Evolutionary conservation across 371 early-diverging fungal species (phyloP).

Genomic region (Cokeromyces recurvatus): DNA sequence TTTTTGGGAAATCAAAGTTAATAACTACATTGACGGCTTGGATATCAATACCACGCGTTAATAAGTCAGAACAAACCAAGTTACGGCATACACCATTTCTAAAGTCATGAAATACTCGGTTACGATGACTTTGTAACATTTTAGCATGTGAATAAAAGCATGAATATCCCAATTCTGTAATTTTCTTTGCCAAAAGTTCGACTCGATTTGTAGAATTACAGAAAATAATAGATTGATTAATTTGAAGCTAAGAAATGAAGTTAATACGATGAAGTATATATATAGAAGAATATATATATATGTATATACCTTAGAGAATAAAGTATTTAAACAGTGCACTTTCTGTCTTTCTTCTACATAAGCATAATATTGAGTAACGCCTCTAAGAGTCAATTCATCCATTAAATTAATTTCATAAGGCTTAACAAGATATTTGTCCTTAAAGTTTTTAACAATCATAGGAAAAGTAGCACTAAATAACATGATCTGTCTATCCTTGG

Average conservation of each 20-base stretch:
- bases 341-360: conserved; percentile 97
- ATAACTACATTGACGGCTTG: conserved; percentile 99
- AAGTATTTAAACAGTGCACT: conserved; percentile 94
- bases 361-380: conserved; percentile 98
- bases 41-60: conserved; percentile 99
- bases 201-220: conserved; percentile 97
- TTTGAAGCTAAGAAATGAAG: conserved; percentile 64
- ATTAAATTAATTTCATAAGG: conserved; percentile 98
- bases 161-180: conserved; percentile 96
- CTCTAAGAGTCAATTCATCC: conserved; percentile 96
- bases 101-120: conserved; percentile 98
- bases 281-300: too few relatives aligned
- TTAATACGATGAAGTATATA: too few relatives aligned
- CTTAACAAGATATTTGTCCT: conserved; percentile 87
- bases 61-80: conserved; percentile 94
- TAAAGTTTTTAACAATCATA: conserved; percentile 90
- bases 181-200: conserved; percentile 94
- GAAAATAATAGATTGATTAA: conserved; percentile 99
- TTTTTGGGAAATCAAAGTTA: conserved; percentile 99
- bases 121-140: conserved; percentile 96
- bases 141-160: conserved; percentile 97
- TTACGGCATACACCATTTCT: conserved; percentile 93
- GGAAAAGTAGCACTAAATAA: conserved; percentile 99
- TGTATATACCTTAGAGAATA: conserved; percentile 76
- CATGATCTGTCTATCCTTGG: conserved; percentile 87